Evolutionary conservation across 192 early-diverging fungal species (phyloP).

Genomic region (Coemansia sp.): DNA sequence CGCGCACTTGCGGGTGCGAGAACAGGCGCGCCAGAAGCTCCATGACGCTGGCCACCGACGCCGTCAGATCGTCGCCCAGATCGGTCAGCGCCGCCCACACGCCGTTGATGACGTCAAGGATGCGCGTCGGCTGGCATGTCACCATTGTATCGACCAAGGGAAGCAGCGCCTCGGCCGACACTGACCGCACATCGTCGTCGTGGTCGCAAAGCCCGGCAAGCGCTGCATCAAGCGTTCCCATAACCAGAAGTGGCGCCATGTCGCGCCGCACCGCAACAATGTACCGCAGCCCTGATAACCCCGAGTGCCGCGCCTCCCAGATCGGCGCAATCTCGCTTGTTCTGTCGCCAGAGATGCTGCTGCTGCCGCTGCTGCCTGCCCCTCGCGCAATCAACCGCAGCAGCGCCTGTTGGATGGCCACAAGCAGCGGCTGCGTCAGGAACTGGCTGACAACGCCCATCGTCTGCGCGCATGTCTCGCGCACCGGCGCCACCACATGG

Average conservation of each 20-base stretch:
- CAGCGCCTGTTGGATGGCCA: slow-evolving; percentile 60
- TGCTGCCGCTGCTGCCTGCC: neutral
- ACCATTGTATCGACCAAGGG: slow-evolving; percentile 85
- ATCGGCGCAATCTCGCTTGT: slow-evolving; percentile 27
- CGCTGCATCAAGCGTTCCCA: slow-evolving; percentile 77
- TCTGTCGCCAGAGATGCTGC: too few species aligned
- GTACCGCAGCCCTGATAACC: slow-evolving; percentile 91
- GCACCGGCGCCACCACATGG: slow-evolving; percentile 92
- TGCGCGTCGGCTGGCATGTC: slow-evolving; percentile 62
- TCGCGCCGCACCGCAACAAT: slow-evolving; percentile 90
- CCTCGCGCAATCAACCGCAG: slow-evolving; percentile 60
- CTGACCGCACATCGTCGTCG: slow-evolving; percentile 95
- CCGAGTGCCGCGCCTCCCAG: slow-evolving; percentile 95
- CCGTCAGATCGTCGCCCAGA: slow-evolving; percentile 88
- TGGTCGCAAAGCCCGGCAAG: slow-evolving; percentile 80
- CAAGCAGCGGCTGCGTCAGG: slow-evolving; percentile 60
- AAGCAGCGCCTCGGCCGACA: slow-evolving; percentile 85
- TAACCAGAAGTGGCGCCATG: slow-evolving; percentile 75
- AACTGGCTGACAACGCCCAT: slow-evolving; percentile 73
- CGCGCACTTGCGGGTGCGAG: slow-evolving; percentile 39
- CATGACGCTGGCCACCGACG: slow-evolving; percentile 91
- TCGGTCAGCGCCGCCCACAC: slow-evolving; percentile 91
- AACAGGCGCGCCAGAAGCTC: slow-evolving; percentile 87
- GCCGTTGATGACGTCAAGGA: slow-evolving; percentile 74
- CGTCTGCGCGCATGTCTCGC: slow-evolving; percentile 90